phyloP scores from a whole-genome alignment of 192 early-diverging fungal genomes.

The Hyaloraphidium curvatum region DNA sequence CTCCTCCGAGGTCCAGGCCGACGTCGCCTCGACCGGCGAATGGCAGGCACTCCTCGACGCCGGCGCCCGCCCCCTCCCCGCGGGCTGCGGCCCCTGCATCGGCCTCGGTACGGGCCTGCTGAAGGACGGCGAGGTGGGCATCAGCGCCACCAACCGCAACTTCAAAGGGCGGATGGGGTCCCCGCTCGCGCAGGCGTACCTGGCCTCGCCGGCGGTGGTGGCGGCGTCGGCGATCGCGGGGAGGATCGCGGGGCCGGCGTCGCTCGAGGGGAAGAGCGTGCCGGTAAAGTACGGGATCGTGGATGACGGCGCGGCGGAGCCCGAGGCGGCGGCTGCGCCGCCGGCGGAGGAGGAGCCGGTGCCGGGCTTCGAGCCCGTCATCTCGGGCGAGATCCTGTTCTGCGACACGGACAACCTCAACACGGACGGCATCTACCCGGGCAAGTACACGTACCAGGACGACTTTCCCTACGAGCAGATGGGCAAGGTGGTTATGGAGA shows the following conservation, averaged over 20 bases:
- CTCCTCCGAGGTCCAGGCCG: conserved; percentile 72
- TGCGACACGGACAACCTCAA: conserved; percentile 88
- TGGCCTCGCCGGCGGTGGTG: conserved; percentile 89
- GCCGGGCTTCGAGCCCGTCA: conserved; percentile 59
- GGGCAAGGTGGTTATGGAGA: conserved; percentile 94
- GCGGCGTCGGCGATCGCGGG: conserved; percentile 83
- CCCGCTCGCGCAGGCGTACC: conserved; percentile 73
- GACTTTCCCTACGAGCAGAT: conserved; percentile 76
- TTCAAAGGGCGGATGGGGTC: conserved; percentile 99
- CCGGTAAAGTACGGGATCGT: too few relatives aligned
- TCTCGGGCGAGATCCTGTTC: conserved; percentile 73
- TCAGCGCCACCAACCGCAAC: conserved; percentile 97
- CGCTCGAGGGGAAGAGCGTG: too few relatives aligned
- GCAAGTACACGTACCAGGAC: conserved; percentile 96
- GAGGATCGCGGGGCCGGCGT: conserved; percentile 43
- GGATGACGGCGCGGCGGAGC: too few relatives aligned
- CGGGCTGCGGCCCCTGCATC: conserved; percentile 96
- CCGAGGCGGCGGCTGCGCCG: not conserved
- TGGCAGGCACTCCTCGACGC: conserved; percentile 75
- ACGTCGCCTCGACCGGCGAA: conserved; percentile 63
- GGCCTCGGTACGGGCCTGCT: conserved; percentile 80
- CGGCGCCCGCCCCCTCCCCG: conserved; percentile 71
- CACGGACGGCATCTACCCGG: conserved; percentile 94
- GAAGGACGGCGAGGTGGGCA: conserved; percentile 90
- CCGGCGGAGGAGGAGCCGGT: conserved; percentile 1